Base-by-base conservation (phyloP, 148 eudicot species). In the Silene conica region DNA sequence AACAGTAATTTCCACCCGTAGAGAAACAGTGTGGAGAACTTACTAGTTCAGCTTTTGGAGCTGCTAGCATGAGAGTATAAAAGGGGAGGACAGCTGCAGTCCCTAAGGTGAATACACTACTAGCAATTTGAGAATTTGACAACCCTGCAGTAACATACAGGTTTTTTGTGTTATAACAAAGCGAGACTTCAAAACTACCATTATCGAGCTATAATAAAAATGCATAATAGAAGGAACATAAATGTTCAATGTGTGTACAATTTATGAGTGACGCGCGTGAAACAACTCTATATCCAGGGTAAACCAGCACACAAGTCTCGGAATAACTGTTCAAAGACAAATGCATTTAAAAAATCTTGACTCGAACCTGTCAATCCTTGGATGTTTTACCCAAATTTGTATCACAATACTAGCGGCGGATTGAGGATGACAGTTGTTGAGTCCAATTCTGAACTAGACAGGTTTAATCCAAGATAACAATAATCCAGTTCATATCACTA, bases 1-100 rank as follows among this genome's bases (percentile, higher is more conserved):
- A 63, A 31, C 65, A 20, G 65, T 38, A 72, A 34, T 13, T 72
- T 72, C 34, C 12, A 0, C 54, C 31, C 18, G 46, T 15, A 20
- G 46, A 22, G 54, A 6, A 13, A 41, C 46, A 62, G 43, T 43
- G 64, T 58, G 73, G 79, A 76, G 73, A 64, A 25, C 80, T 81
- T 86, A 91, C 97, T 65, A 91, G 73, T 79, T 89, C 88, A 75
- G 98, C 87, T 82, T 79, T 87, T 57, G 98, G 98, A 84, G 97
- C 97, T 74, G 85, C 83, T 71, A 94, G 87, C 98, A 94, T 94
- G 70, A 89, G 88, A 52, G 93, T 86, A 82, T 94, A 94, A 71
- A 91, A 89, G 23, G 98, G 98, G 72, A 94, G 92, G 65, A 94
- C 97, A 41, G 93, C 97, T 54, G 81, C 90, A 0, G 98, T 94